phyloP scores from a whole-genome alignment of 2,329 filamentous ascomycete species.

The Phyllachora maydis region DNA sequence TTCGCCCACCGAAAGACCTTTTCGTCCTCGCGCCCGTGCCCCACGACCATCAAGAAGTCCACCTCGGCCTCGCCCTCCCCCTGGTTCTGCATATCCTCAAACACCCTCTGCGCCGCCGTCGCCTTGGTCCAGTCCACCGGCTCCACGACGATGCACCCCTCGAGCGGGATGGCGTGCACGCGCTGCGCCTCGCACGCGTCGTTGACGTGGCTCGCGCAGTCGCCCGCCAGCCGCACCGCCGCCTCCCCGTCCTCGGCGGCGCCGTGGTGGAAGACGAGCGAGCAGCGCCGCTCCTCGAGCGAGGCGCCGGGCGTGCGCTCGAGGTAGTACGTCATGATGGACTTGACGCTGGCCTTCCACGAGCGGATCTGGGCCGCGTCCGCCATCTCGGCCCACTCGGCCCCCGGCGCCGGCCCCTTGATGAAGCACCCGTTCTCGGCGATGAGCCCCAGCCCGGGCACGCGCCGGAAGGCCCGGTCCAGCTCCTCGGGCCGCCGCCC shows the following conservation, averaged over 20 bases:
- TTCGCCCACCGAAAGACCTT: constrained; percentile 93
- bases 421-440: constrained; percentile 91
- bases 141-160: constrained; percentile 68
- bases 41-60: constrained; percentile 78
- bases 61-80: constrained; percentile 19
- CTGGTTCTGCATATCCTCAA: constrained; percentile 30
- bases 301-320: constrained; percentile 76
- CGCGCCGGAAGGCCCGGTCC: constrained; percentile 64
- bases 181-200: constrained; percentile 70
- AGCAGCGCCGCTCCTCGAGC: constrained; percentile 83
- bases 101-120: constrained; percentile 58
- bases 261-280: constrained; percentile 77
- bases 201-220: constrained; percentile 89
- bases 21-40: constrained; percentile 84
- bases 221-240: constrained; percentile 62
- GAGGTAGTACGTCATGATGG: constrained; percentile 73
- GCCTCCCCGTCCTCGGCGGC: constrained; percentile 56
- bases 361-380: constrained; percentile 46
- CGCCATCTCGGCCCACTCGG: constrained; percentile 65
- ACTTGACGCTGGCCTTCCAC: constrained; percentile 72
- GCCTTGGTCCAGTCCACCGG: constrained; percentile 74
- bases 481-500: constrained; percentile 73
- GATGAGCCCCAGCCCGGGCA: constrained; percentile 71
- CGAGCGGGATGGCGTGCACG: constrained; percentile 65
- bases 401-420: constrained; percentile 42